phyloP scores from a whole-genome alignment of 2,329 filamentous ascomycete genomes.

The Aspergillus ibericus region DNA sequence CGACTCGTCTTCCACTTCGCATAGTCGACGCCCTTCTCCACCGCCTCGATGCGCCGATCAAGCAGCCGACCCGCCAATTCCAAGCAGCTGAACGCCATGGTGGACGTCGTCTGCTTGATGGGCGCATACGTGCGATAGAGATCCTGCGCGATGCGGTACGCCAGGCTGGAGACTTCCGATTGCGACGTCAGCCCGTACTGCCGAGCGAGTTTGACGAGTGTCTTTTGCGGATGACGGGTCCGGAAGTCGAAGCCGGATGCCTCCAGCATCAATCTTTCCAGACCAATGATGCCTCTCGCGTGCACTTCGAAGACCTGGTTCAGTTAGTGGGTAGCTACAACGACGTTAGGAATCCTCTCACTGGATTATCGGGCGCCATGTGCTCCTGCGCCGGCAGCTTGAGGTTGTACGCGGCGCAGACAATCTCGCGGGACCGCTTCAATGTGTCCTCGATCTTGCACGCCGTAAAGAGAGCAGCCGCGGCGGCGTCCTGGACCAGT shows the following conservation, averaged over 20 bases:
- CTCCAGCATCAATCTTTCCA: constrained; percentile 91
- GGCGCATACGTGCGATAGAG: constrained; percentile 91
- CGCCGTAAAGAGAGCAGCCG: constrained; percentile 84
- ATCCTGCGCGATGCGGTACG: constrained; percentile 82
- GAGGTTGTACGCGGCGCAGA: constrained; percentile 86
- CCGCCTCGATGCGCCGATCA: constrained; percentile 55
- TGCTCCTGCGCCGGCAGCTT: constrained; percentile 68
- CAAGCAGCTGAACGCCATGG: constrained; percentile 77
- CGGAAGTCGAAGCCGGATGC: constrained; percentile 92
- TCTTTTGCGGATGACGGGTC: constrained; percentile 80
- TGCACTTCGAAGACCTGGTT: constrained; percentile 73
- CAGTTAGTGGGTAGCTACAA: not conserved
- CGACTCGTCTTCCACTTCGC: constrained; percentile 50
- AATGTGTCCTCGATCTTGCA: constrained; percentile 98
- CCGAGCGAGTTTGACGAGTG: constrained; percentile 76
- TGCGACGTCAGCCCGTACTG: constrained; percentile 56
- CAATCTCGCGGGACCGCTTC: constrained; percentile 91
- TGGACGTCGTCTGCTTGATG: constrained; percentile 83
- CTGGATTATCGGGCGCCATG: constrained; percentile 77
- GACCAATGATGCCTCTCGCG: constrained; percentile 78
- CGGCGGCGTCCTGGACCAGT: constrained; percentile 70
- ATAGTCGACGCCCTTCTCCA: constrained; percentile 51
- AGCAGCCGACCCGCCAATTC: constrained; percentile 75
- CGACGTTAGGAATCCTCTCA: constrained; percentile 40
- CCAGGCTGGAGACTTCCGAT: constrained; percentile 60